phyloP scores from a whole-genome alignment of 1,284 basidiomycete genomes.

The Pulveroboletus sp. region DNA sequence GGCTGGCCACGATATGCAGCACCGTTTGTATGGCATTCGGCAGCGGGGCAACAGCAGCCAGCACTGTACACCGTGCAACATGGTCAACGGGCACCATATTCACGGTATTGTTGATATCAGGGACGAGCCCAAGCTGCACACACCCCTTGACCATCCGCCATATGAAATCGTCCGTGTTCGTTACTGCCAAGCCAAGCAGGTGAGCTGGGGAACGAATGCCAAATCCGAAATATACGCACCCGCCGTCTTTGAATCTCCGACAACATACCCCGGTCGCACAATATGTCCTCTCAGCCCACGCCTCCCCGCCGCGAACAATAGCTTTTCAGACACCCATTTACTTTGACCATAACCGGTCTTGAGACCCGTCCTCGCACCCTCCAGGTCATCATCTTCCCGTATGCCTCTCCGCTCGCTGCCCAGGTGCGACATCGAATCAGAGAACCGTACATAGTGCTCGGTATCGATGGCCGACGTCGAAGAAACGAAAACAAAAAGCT shows the following conservation, averaged over 20 bases:
- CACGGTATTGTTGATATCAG: slow-evolving; percentile 97
- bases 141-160: slow-evolving; percentile 99
- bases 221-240: slow-evolving; percentile 45
- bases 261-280: slow-evolving; percentile 92
- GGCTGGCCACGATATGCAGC: slow-evolving; percentile 85
- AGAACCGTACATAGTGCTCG: slow-evolving; percentile 85
- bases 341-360: slow-evolving; percentile 95
- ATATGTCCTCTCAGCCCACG: slow-evolving; percentile 88
- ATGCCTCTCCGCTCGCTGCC: slow-evolving; percentile 58
- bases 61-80: slow-evolving; percentile 80
- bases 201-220: slow-evolving; percentile 13
- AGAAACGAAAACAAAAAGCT: slow-evolving; percentile 88
- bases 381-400: slow-evolving; percentile 88
- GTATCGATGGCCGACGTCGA: slow-evolving; percentile 94
- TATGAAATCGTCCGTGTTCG: slow-evolving; percentile 99
- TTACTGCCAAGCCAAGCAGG: slow-evolving; percentile 50
- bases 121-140: slow-evolving; percentile 91
- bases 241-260: slow-evolving; percentile 87
- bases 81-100: slow-evolving; percentile 99
- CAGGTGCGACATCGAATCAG: slow-evolving; percentile 62
- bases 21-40: slow-evolving; percentile 59
- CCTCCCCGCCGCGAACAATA: slow-evolving; percentile 87
- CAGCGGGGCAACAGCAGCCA: slow-evolving; percentile 63
- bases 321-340: slow-evolving; percentile 98
- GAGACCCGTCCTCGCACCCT: slow-evolving; percentile 74